Percentiles rank a stretch among this genome's conserved stretches.
Conservation (phyloP, 306 rosid genomes). For the Vigna mungo region DNA sequence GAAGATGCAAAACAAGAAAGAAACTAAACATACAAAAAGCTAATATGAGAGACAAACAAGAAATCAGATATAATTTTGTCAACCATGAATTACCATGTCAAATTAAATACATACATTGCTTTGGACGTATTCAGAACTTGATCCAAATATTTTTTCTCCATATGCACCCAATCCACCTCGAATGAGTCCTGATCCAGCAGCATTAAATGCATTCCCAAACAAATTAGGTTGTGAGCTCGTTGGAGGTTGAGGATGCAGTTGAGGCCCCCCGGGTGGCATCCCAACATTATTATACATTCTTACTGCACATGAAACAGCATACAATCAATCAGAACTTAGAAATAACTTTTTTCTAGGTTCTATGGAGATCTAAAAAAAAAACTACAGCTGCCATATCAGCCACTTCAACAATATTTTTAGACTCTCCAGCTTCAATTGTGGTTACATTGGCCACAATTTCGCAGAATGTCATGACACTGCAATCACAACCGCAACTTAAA, state of each 20-base stretch:
- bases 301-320: slow-evolving; percentile 22
- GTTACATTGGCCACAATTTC: background rate
- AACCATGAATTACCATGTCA: slow-evolving; percentile 46
- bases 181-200: slow-evolving; percentile 94
- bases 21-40: slow-evolving; percentile 5
- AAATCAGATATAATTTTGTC: background rate
- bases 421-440: background rate
- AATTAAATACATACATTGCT: slow-evolving; percentile 82
- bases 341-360: slow-evolving; percentile 7
- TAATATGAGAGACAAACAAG: background rate
- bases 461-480: background rate
- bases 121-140: slow-evolving; percentile 96
- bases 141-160: slow-evolving; percentile 93
- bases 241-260: slow-evolving; percentile 63
- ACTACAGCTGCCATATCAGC: background rate
- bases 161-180: slow-evolving; percentile 96
- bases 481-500: background rate
- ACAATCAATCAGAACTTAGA: slow-evolving; percentile 34
- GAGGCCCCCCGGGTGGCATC: slow-evolving; percentile 65
- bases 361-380: background rate
- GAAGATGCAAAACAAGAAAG: background rate
- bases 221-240: slow-evolving; percentile 50
- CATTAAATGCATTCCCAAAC: slow-evolving; percentile 86
- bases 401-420: background rate
- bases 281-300: slow-evolving; percentile 74